A percentile compares a stretch with the other conserved stretches of the same genome.
These are phyloP conservation scores for Annulohypoxylon truncatum DNA, from an alignment of 2,329 filamentous ascomycete genomes.

Conservation along the genomic window DNA sequence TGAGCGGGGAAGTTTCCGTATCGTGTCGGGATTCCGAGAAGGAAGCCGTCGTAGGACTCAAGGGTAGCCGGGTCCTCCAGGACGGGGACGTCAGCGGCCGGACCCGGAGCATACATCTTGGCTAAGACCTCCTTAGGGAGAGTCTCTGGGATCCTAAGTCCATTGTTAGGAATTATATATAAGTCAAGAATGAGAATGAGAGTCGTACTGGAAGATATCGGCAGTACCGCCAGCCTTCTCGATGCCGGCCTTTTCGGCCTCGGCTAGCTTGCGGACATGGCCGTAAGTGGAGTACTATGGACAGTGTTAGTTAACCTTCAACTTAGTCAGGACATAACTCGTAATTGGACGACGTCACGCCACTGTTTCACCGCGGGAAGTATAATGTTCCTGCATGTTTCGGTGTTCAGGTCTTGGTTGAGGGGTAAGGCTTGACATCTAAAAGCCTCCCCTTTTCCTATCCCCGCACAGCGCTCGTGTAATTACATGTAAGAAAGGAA, in stretches of 20 bases:
- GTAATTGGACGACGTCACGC: not conserved
- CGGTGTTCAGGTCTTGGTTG: conserved; percentile 3
- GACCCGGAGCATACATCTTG: conserved; percentile 92
- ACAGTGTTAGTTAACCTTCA: conserved; percentile 31
- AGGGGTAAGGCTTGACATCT: conserved; percentile 11
- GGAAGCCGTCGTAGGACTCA: conserved; percentile 84
- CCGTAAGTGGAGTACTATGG: conserved; percentile 91
- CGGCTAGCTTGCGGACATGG: conserved; percentile 84
- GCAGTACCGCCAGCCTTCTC: conserved; percentile 84
- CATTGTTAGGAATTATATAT: not conserved
- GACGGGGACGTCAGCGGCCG: conserved; percentile 74
- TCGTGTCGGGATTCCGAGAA: conserved; percentile 93
- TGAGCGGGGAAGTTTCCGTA: conserved; percentile 98
- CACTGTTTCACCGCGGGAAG: not conserved
- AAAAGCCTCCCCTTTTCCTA: not conserved
- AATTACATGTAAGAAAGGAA: not conserved
- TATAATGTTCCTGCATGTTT: conserved; percentile 15
- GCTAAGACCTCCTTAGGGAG: conserved; percentile 82
- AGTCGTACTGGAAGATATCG: conserved; percentile 81
- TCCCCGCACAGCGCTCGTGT: conserved; percentile 1
- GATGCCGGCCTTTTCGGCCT: conserved; percentile 91
- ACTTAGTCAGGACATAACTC: not conserved
- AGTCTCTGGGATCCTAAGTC: conserved; percentile 80
- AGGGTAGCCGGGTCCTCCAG: conserved; percentile 69
- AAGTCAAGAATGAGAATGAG: not conserved